Percentiles rank a stretch among this genome's conserved stretches.
Evolutionary conservation across 1,139 yeast genomes (phyloP).

Genomic region (Kodamaea sp.): DNA sequence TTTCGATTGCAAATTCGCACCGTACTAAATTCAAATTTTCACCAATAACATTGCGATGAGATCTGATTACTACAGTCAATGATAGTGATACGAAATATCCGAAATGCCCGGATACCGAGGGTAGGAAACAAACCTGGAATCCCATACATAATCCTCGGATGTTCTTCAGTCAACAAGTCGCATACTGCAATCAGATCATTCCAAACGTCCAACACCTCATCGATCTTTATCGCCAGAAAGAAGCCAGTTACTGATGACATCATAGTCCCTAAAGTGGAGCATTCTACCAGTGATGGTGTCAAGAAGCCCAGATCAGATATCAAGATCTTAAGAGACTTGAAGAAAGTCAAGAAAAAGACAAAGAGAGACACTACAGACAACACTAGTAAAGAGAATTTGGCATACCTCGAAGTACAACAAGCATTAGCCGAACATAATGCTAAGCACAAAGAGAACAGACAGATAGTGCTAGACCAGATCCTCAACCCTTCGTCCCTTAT

Average conservation of each 20-base stretch:
- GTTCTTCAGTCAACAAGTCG: too few relatives aligned
- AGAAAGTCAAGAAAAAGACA: conserved; percentile 18
- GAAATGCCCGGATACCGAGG: too few relatives aligned
- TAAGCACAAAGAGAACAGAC: background rate
- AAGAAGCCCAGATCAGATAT: conserved; percentile 4
- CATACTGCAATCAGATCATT: too few relatives aligned
- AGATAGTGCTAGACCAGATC: conserved; percentile 17
- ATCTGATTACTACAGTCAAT: background rate
- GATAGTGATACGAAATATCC: too few relatives aligned
- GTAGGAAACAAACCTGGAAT: too few relatives aligned
- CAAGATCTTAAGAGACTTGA: conserved; percentile 13
- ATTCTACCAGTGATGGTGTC: background rate
- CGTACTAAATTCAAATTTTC: background rate
- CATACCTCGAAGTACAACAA: conserved; percentile 27
- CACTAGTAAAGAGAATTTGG: conserved; percentile 28
- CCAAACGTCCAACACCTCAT: too few relatives aligned
- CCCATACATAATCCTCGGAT: too few relatives aligned
- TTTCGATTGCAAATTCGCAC: background rate
- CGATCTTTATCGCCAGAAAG: conserved; percentile 7
- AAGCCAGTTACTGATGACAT: conserved; percentile 3
- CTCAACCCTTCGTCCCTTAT: conserved; percentile 29
- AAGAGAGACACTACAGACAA: conserved; percentile 32
- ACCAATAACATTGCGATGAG: background rate
- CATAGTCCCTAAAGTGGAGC: background rate
- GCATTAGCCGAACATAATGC: conserved; percentile 17